Evolutionary conservation across 495 filamentous ascomycete genomes (phyloP).

Genomic region (Hyaloscypha bicolor): DNA sequence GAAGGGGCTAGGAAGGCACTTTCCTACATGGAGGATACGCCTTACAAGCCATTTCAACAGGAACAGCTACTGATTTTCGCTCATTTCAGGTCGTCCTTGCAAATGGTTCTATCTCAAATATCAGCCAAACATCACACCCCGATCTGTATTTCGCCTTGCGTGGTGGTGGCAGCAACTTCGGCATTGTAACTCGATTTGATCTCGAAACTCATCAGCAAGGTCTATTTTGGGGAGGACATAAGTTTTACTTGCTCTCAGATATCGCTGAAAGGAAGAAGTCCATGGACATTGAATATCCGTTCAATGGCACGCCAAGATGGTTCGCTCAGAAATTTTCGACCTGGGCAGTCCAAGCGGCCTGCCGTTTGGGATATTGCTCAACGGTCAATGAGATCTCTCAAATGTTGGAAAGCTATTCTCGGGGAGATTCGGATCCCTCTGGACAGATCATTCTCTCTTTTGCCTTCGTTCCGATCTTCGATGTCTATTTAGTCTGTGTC

Average conservation of each 20-base stretch:
- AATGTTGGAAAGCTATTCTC: background rate
- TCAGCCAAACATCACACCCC: constrained; percentile 40
- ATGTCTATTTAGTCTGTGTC: constrained; percentile 15
- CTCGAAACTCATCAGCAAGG: constrained; percentile 46
- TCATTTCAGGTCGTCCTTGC: constrained; percentile 52
- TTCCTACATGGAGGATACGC: no score
- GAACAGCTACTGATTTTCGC: background rate
- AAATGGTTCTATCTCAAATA: constrained; percentile 49
- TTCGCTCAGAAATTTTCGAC: background rate
- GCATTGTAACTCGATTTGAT: constrained; percentile 55
- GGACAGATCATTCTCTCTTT: constrained; percentile 24
- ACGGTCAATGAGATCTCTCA: background rate
- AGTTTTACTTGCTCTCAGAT: constrained; percentile 9
- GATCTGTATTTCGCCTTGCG: constrained; percentile 58
- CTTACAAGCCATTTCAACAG: no score
- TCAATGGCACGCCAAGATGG: background rate
- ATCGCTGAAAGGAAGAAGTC: constrained; percentile 4
- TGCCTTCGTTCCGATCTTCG: constrained; percentile 16
- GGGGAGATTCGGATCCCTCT: constrained; percentile 4
- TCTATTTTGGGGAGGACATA: constrained; percentile 4
- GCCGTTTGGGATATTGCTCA: background rate
- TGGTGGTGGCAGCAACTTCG: constrained; percentile 55
- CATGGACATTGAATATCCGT: background rate
- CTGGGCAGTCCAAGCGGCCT: background rate
- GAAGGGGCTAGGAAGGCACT: no score